Percentiles rank a stretch among this genome's conserved stretches.
phyloP scores from a whole-genome alignment of 768 basidiomycete genomes.

The Phaeotremella skinneri region DNA sequence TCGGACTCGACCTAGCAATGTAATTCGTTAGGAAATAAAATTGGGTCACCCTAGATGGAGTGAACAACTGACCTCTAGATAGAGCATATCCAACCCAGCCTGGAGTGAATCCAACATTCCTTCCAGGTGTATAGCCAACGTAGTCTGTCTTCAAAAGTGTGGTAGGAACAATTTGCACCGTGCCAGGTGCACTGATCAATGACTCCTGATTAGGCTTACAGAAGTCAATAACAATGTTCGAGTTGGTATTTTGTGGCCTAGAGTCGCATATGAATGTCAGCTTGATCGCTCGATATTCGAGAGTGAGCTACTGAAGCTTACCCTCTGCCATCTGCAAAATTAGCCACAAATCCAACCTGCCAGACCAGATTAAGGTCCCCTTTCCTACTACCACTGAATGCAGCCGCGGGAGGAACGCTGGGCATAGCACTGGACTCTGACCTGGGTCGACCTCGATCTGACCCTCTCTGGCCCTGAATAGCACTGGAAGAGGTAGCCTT shows the following conservation, averaged over 20 bases:
- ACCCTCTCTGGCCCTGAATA: too few species aligned
- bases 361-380: background rate
- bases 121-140: slow-evolving; percentile 17
- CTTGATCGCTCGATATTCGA: background rate
- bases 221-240: slow-evolving; percentile 29
- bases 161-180: slow-evolving; percentile 27
- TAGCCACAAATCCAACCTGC: slow-evolving; percentile 2
- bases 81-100: slow-evolving; percentile 37
- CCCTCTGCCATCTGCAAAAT: slow-evolving; percentile 21
- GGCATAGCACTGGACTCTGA: too few species aligned
- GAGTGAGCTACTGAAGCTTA: slow-evolving; percentile 11
- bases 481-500: background rate
- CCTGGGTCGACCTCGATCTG: background rate
- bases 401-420: too few species aligned
- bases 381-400: background rate
- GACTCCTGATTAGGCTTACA: slow-evolving; percentile 28
- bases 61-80: slow-evolving; percentile 25
- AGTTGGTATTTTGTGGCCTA: slow-evolving; percentile 20
- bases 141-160: slow-evolving; percentile 26
- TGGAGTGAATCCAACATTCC: slow-evolving; percentile 30
- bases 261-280: background rate
- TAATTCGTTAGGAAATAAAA: slow-evolving; percentile 4
- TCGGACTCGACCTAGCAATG: slow-evolving; percentile 28
- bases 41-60: background rate
- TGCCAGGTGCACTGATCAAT: slow-evolving; percentile 18